phyloP scores from a whole-genome alignment of 2,329 filamentous ascomycete genomes.

The Daldinia sp. region DNA sequence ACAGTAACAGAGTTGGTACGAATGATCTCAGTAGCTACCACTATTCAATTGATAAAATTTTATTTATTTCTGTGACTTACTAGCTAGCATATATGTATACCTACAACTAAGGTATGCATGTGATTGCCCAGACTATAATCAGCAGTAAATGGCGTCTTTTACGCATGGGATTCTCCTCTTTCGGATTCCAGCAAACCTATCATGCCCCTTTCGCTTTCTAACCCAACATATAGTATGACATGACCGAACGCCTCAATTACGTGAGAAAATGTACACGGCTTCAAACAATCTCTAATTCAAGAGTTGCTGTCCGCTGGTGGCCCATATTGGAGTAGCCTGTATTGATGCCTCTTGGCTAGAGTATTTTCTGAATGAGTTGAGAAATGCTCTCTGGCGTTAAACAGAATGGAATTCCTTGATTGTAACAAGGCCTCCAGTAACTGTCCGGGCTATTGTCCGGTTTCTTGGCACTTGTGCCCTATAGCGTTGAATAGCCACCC shows the following conservation, averaged over 20 bases:
- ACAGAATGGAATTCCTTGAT: conserved; percentile 23
- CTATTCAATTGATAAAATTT: neutral
- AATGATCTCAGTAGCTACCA: neutral
- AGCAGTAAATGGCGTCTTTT: conserved; percentile 13
- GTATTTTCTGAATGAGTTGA: conserved; percentile 19
- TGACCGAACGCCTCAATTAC: conserved; percentile 13
- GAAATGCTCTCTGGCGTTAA: conserved; percentile 23
- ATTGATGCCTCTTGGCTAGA: conserved; percentile 14
- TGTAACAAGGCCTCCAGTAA: conserved; percentile 7
- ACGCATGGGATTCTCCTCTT: conserved; percentile 8
- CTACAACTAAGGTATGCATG: conserved; percentile 7
- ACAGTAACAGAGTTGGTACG: neutral
- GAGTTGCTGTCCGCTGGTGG: conserved; percentile 2
- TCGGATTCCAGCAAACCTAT: conserved; percentile 12
- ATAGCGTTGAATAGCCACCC: neutral
- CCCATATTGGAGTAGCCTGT: neutral
- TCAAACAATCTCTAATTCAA: conserved; percentile 7
- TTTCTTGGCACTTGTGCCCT: neutral
- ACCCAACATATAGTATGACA: conserved; percentile 21
- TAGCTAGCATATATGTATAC: conserved; percentile 15
- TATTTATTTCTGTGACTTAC: conserved; percentile 6
- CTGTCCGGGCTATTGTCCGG: conserved; percentile 10
- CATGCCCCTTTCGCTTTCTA: conserved; percentile 33
- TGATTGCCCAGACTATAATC: conserved; percentile 10
- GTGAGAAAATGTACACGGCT: conserved; percentile 5